A percentile compares a stretch with the other conserved stretches of the same genome.
These are phyloP conservation scores for Exophiala lecanii-corni DNA, from an alignment of 2,329 filamentous ascomycete genomes.

Conservation along the genomic window DNA sequence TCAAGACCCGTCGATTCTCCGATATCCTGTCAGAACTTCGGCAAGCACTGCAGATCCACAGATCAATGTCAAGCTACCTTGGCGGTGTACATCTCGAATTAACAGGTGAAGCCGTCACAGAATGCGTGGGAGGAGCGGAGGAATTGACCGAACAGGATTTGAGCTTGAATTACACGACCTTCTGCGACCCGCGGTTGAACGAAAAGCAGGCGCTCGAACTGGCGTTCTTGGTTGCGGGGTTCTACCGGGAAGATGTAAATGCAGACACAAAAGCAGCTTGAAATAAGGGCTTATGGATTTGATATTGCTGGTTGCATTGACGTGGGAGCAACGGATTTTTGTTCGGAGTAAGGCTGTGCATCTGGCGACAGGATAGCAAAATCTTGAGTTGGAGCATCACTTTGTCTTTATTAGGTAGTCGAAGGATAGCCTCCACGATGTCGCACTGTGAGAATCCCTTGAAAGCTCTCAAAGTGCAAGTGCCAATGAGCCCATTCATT, in stretches of 20 bases:
- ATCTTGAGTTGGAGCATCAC: no score
- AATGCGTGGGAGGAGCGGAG: slow-evolving; percentile 88
- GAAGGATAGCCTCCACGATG: no score
- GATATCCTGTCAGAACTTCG: slow-evolving; percentile 85
- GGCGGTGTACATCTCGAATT: slow-evolving; percentile 93
- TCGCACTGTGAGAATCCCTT: no score
- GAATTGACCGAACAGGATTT: slow-evolving; percentile 83
- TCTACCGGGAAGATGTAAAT: slow-evolving; percentile 53
- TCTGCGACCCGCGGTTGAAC: slow-evolving; percentile 91
- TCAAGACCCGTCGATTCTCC: slow-evolving; percentile 89
- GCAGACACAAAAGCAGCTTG: neutral
- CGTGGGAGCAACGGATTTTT: no score
- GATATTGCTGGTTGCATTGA: no score
- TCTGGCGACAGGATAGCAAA: no score
- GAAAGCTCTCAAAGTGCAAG: no score
- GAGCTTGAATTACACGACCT: slow-evolving; percentile 86
- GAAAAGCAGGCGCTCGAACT: slow-evolving; percentile 97
- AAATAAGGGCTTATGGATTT: no score
- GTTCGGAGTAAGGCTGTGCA: no score
- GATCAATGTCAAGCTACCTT: slow-evolving; percentile 75
- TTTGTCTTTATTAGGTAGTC: no score
- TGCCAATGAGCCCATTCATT: no score
- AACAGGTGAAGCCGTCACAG: slow-evolving; percentile 92
- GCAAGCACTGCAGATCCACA: slow-evolving; percentile 78
- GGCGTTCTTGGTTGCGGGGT: slow-evolving; percentile 86